These are phyloP conservation scores for Rhodotorula sp. DNA, from an alignment of 1,284 basidiomycete genomes.

Conservation along the genomic window DNA sequence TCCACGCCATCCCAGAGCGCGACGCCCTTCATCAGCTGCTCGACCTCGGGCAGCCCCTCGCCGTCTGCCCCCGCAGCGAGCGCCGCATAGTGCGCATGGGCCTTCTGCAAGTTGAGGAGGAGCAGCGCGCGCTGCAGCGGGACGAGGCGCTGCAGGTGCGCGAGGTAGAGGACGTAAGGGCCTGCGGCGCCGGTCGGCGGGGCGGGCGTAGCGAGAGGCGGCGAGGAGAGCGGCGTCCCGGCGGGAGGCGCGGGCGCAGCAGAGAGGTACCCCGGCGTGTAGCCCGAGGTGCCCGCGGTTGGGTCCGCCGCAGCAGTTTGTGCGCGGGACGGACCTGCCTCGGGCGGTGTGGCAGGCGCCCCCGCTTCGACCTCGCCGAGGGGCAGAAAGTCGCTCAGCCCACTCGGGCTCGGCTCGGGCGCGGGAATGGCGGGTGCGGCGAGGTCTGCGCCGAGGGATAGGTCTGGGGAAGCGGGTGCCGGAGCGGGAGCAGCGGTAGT, in stretches of 20 bases:
- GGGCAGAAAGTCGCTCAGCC: too few species aligned
- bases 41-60: neutral
- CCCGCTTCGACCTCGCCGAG: too few species aligned
- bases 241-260: too few species aligned
- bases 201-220: neutral
- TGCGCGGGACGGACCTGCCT: too few species aligned
- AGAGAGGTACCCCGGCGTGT: neutral
- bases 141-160: conserved; percentile 27
- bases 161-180: conserved; percentile 19
- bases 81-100: conserved; percentile 23
- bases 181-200: neutral
- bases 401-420: neutral
- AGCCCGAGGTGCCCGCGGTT: neutral
- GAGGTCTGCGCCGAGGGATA: too few species aligned
- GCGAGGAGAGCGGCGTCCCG: neutral
- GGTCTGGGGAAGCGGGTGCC: neutral
- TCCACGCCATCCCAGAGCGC: conserved; percentile 29
- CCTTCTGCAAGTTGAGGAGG: conserved; percentile 40
- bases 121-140: conserved; percentile 39
- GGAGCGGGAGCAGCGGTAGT: neutral
- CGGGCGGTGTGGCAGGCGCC: too few species aligned
- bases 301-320: too few species aligned
- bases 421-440: too few species aligned
- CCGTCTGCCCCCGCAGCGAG: neutral
- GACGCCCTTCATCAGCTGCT: conserved; percentile 21